These are phyloP conservation scores for Xylariaceae sp. DNA, from an alignment of 2,329 filamentous ascomycete species.

Conservation along the genomic window DNA sequence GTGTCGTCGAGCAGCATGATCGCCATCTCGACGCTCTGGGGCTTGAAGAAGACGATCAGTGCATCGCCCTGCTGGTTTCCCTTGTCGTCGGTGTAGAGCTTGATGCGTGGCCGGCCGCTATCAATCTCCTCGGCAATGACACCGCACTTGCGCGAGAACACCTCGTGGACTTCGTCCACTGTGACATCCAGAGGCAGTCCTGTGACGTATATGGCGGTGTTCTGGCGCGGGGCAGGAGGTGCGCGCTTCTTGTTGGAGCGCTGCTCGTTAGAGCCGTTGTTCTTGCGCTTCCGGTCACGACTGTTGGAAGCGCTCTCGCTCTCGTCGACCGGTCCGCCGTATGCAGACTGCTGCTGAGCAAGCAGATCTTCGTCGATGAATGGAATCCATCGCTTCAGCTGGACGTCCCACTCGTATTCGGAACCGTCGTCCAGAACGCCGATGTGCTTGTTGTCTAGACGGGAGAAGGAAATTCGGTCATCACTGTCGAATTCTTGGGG, in stretches of 20 bases:
- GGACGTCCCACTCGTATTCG: slow-evolving; percentile 77
- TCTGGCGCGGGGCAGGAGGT: slow-evolving; percentile 54
- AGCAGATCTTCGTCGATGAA: slow-evolving; percentile 42
- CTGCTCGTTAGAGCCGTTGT: slow-evolving; percentile 36
- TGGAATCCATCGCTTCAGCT: slow-evolving; percentile 69
- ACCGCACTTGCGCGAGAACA: slow-evolving; percentile 79
- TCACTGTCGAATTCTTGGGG: slow-evolving; percentile 68
- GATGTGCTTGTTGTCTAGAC: slow-evolving; percentile 72
- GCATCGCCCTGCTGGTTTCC: slow-evolving; percentile 92
- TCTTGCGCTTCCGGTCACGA: slow-evolving; percentile 37
- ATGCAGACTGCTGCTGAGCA: slow-evolving; percentile 33
- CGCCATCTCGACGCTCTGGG: slow-evolving; percentile 83
- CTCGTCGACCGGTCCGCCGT: slow-evolving; percentile 37
- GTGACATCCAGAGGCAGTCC: slow-evolving; percentile 77
- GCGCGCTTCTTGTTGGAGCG: slow-evolving; percentile 45
- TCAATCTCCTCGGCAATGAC: slow-evolving; percentile 95
- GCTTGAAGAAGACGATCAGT: slow-evolving; percentile 89
- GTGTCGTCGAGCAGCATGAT: slow-evolving; percentile 77
- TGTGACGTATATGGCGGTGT: slow-evolving; percentile 89
- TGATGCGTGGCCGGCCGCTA: slow-evolving; percentile 80
- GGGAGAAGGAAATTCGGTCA: slow-evolving; percentile 82
- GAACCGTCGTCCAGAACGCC: slow-evolving; percentile 78
- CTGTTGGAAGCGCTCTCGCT: slow-evolving; percentile 31
- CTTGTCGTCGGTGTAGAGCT: slow-evolving; percentile 77
- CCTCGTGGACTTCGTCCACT: slow-evolving; percentile 70